Evolutionary conservation across 139 green algal species (phyloP).

Genomic region (Chlamydomonas sp.): DNA sequence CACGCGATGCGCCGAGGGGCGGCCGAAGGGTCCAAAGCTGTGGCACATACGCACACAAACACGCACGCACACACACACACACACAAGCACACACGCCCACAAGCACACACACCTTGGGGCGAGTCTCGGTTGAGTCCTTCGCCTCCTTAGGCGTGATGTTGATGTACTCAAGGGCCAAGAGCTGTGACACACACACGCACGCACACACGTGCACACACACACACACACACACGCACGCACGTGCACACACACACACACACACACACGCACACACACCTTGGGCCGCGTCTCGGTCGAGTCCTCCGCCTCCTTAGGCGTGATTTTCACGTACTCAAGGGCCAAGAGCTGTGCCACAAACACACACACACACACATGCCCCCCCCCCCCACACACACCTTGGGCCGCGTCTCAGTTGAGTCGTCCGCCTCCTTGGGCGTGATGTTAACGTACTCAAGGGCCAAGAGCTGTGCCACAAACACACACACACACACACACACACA

Average conservation of each 20-base stretch:
- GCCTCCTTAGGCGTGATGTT: constrained; percentile 73
- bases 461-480: background rate
- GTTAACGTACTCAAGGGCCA: constrained; percentile 80
- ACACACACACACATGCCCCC: background rate
- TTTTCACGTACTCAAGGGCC: constrained; percentile 91
- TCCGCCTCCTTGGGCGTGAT: constrained; percentile 75
- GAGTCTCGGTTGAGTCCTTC: constrained; percentile 47
- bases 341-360: too few relatives aligned
- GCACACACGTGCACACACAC: background rate
- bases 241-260: too few relatives aligned
- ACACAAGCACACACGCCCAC: background rate
- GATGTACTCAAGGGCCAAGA: constrained; percentile 93
- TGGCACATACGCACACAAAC: background rate
- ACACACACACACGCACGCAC: constrained; percentile 13
- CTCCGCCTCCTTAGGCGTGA: constrained; percentile 68
- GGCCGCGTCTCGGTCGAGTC: constrained; percentile 46
- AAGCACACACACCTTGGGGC: constrained; percentile 43
- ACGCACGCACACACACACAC: background rate
- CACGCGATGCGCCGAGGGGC: background rate
- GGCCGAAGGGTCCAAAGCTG: background rate
- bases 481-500: background rate
- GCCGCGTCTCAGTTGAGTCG: constrained; percentile 46
- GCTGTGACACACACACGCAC: constrained; percentile 19
- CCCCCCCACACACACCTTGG: constrained; percentile 34
- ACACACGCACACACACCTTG: constrained; percentile 34